Evolutionary conservation across 306 rosid genomes (phyloP).

Genomic region (Lotus japonicus): DNA sequence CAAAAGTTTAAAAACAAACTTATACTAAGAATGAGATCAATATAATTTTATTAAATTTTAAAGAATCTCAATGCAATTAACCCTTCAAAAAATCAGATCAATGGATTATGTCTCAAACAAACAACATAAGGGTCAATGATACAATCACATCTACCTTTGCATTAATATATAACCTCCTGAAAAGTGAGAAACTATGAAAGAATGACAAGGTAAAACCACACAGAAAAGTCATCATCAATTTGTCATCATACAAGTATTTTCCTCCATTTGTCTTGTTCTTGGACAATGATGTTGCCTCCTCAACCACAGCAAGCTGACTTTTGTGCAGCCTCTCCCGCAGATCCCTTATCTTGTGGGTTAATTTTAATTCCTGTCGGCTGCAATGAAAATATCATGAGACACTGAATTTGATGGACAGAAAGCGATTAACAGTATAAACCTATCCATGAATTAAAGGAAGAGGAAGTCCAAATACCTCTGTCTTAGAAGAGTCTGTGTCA

Average conservation of each 20-base stretch:
- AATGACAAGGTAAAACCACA: conserved; percentile 41
- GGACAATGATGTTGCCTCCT: conserved; percentile 21
- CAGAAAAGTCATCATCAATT: conserved; percentile 35
- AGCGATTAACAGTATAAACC: neutral
- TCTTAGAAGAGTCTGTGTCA: conserved; percentile 56
- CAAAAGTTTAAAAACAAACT: neutral
- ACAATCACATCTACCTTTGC: conserved; percentile 23
- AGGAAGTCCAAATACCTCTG: conserved; percentile 50
- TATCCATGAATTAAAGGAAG: neutral
- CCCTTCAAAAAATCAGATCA: conserved; percentile 15
- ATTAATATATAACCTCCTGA: conserved; percentile 22
- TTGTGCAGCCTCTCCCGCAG: conserved; percentile 41
- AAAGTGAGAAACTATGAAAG: conserved; percentile 39
- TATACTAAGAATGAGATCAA: neutral
- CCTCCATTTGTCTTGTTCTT: conserved; percentile 18
- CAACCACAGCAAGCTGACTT: conserved; percentile 80
- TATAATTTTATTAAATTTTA: neutral
- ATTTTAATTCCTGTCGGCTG: conserved; percentile 75
- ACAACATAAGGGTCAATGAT: conserved; percentile 2
- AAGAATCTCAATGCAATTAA: conserved; percentile 13
- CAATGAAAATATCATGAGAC: neutral
- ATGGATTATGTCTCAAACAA: conserved; percentile 11
- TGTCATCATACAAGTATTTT: conserved; percentile 38
- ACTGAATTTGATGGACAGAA: neutral
- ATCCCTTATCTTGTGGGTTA: conserved; percentile 54